Evolutionary conservation across 345 rosid species (phyloP), one percentile per base, ranked within the genome.

Genomic region (Syzygium aromaticum): DNA sequence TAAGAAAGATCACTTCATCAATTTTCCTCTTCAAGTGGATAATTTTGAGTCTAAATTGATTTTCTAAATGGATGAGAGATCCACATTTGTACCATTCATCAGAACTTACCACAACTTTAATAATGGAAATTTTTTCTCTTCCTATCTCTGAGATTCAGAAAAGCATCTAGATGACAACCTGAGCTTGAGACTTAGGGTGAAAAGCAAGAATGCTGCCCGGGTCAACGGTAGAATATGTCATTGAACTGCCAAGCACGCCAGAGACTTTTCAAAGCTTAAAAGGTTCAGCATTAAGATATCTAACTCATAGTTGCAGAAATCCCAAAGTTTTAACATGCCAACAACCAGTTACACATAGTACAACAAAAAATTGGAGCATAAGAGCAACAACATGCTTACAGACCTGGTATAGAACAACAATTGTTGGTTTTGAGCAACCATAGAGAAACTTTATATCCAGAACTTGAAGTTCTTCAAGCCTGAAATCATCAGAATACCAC

Each of bases 391-490:
- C 33, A 46, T 40, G 77, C 54, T 73, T 67, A 67, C 80, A 40
- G 51, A 88, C 98, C 98, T 96, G 98, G 89, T 96, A 97, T 84
- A 97, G 96, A 86, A 97, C 98, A 87, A 95, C 99, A 85, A 97
- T 95, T 54, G 98, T 97, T 83, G 99, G 99, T 89, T 95, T 98
- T 8, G 92, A 78, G 91, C 98, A 98, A 90, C 99, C 99, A 88
- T 88, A 94, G 52, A 96, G 94, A 94, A 98, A 98, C 90, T 98
- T 96, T 89, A 98, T 96, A 91, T 98, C 99, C 94, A 98, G 89
- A 78, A 98, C 98, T 89, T 98, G 98, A 89, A 98, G 97, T 91
- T 96, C 98, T 91, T 96, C 97, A n/a, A 95, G 94, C 96, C 99
- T 97, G 91, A 85, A 90, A 94, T 43, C 63, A 87, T 38, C 23